Evolutionary conservation across 2,329 filamentous ascomycete species (phyloP).

Genomic region (Aspergillus sp.): DNA sequence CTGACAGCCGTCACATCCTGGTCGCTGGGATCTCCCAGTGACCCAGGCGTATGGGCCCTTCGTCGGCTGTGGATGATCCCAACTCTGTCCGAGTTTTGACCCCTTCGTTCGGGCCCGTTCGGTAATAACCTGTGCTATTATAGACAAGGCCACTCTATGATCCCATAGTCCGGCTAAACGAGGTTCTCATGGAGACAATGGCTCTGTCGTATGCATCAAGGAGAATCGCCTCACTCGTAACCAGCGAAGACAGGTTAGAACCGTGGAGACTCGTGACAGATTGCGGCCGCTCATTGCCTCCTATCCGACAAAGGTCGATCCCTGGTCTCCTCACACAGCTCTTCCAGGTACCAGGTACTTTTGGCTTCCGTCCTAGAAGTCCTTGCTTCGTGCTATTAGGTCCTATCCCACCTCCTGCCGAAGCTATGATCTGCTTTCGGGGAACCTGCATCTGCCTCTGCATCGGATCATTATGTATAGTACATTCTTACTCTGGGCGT

Average conservation of each 20-base stretch:
- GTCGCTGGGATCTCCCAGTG: conserved; percentile 24
- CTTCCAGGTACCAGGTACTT: conserved; percentile 22
- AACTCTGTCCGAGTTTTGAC: conserved; percentile 17
- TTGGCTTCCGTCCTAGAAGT: conserved; percentile 15
- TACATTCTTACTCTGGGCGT: conserved; percentile 8
- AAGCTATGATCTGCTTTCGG: conserved; percentile 22
- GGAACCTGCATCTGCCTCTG: conserved; percentile 18
- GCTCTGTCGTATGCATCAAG: not conserved
- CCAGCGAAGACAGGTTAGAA: not conserved
- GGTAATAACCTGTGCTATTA: conserved; percentile 5
- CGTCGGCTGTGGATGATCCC: conserved; percentile 21
- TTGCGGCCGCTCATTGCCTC: not conserved
- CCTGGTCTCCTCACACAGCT: conserved; percentile 25
- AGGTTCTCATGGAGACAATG: not conserved
- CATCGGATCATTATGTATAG: conserved; percentile 25
- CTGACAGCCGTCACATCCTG: conserved; percentile 23
- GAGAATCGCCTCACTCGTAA: not conserved
- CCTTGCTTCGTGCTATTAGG: conserved; percentile 38
- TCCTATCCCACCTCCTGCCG: conserved; percentile 20
- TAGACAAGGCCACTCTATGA: conserved; percentile 4
- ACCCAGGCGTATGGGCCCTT: conserved; percentile 20
- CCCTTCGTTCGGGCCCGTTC: conserved; percentile 15
- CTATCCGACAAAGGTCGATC: not conserved
- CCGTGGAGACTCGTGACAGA: conserved; percentile 1
- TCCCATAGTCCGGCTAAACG: not conserved